Conservation (phyloP, 805 yeast genomes). For the Metschnikowia continentalis region DNA sequence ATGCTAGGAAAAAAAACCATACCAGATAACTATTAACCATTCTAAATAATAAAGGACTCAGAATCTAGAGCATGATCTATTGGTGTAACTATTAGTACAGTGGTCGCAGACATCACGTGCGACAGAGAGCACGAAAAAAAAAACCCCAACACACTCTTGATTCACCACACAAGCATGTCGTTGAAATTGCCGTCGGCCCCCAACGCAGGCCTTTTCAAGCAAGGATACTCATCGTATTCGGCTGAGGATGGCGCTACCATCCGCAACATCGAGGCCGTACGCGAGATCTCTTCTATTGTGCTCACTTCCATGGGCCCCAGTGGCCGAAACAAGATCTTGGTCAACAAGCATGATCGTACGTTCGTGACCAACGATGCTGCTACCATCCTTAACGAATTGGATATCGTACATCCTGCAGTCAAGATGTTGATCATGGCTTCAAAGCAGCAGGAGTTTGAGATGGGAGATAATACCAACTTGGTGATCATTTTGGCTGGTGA, state of each 20-base stretch:
- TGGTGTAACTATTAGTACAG: no score
- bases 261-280: conserved; percentile 89
- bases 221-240: conserved; percentile 83
- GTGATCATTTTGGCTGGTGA: conserved; percentile 94
- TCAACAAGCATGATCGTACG: conserved; percentile 78
- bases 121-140: neutral
- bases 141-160: neutral
- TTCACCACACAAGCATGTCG: conserved; percentile 52
- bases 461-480: conserved; percentile 94
- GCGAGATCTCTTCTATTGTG: conserved; percentile 88
- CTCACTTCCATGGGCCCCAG: conserved; percentile 96
- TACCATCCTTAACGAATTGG: conserved; percentile 88
- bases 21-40: no score
- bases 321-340: conserved; percentile 94
- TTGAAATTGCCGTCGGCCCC: conserved; percentile 90
- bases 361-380: conserved; percentile 97
- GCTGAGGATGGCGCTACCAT: conserved; percentile 92
- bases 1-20: no score
- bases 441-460: conserved; percentile 93
- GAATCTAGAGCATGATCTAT: neutral
- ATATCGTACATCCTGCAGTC: conserved; percentile 96
- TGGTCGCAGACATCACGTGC: neutral
- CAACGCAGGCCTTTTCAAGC: conserved; percentile 88
- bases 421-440: conserved; percentile 94
- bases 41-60: no score